phyloP scores from a whole-genome alignment of 257 asterid species.

The Nyctanthes arbortristis region DNA sequence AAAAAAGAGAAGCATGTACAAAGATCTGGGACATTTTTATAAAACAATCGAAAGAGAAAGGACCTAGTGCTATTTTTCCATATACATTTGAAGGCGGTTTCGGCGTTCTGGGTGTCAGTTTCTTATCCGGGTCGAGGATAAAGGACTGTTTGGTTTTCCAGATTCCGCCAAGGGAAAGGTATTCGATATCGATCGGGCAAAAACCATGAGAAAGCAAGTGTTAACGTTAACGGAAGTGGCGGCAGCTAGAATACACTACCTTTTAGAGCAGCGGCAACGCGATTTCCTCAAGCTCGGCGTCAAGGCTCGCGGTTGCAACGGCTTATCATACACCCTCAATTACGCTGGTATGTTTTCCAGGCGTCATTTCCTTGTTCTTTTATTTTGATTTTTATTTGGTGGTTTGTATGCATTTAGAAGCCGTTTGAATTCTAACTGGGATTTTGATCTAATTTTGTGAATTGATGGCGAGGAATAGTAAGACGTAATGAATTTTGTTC shows the following conservation, averaged over 20 bases:
- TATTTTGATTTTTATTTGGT: too few relatives aligned
- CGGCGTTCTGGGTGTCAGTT: too few relatives aligned
- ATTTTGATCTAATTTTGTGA: not conserved
- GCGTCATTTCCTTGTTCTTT: not conserved
- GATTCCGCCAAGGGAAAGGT: slow-evolving; percentile 20
- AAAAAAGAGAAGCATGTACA: too few relatives aligned
- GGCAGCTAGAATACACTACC: slow-evolving; percentile 72
- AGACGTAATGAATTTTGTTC: not conserved
- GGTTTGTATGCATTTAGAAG: not conserved
- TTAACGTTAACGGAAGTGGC: slow-evolving; percentile 77
- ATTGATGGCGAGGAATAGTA: not conserved
- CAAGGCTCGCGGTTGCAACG: slow-evolving; percentile 98
- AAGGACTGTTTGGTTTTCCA: slow-evolving; percentile 5
- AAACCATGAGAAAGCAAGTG: slow-evolving; percentile 77
- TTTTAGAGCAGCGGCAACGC: slow-evolving; percentile 79
- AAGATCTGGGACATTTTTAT: too few relatives aligned
- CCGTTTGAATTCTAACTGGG: not conserved
- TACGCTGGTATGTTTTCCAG: slow-evolving; percentile 58
- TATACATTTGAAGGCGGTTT: too few relatives aligned
- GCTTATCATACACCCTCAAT: slow-evolving; percentile 96
- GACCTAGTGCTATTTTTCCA: too few relatives aligned
- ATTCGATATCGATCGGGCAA: too few relatives aligned
- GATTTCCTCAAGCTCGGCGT: slow-evolving; percentile 93
- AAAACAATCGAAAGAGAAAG: too few relatives aligned
- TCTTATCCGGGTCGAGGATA: not conserved